Percentiles rank a stretch among this genome's conserved stretches.
These are phyloP conservation scores for Strobilomyces echinocephalus DNA, from an alignment of 768 basidiomycete genomes.

Conservation along the genomic window DNA sequence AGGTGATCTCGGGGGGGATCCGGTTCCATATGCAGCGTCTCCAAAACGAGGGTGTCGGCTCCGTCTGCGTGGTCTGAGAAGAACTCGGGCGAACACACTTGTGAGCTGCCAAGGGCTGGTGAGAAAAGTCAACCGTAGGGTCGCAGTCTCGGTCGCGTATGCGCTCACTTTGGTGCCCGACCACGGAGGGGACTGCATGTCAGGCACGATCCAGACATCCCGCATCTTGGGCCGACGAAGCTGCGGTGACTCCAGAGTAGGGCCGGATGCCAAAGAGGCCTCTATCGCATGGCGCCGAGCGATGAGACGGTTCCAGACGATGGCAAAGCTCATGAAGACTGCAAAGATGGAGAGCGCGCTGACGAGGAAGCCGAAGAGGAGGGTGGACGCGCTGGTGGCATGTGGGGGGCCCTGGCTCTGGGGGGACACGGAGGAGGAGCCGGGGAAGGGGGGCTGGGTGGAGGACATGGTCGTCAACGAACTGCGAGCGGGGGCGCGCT, in stretches of 20 bases:
- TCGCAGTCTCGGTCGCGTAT: constrained; percentile 18
- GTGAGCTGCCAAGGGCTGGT: constrained; percentile 24
- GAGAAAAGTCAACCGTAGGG: background rate
- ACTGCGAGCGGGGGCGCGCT: background rate
- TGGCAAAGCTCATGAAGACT: constrained; percentile 27
- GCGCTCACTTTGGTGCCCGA: constrained; percentile 18
- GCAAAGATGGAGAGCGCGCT: constrained; percentile 29
- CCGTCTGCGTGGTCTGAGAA: background rate
- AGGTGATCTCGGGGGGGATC: constrained; percentile 25
- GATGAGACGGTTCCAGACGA: constrained; percentile 33
- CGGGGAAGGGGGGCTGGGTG: constrained; percentile 2
- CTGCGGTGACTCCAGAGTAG: background rate
- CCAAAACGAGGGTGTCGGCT: constrained; percentile 19
- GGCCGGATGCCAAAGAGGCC: constrained; percentile 6
- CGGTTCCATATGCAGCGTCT: constrained; percentile 9
- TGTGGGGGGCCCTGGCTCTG: constrained; percentile 6
- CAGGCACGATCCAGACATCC: constrained; percentile 18
- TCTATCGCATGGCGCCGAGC: constrained; percentile 27
- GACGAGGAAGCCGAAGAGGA: constrained; percentile 32
- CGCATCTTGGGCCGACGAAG: constrained; percentile 20
- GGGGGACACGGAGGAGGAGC: background rate
- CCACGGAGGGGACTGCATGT: constrained; percentile 11
- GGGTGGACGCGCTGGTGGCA: constrained; percentile 15
- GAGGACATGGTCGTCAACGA: constrained; percentile 22
- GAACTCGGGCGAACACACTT: background rate